These are phyloP conservation scores for Yamadazyma endophytica DNA, from an alignment of 805 yeast species.

Conservation along the genomic window DNA sequence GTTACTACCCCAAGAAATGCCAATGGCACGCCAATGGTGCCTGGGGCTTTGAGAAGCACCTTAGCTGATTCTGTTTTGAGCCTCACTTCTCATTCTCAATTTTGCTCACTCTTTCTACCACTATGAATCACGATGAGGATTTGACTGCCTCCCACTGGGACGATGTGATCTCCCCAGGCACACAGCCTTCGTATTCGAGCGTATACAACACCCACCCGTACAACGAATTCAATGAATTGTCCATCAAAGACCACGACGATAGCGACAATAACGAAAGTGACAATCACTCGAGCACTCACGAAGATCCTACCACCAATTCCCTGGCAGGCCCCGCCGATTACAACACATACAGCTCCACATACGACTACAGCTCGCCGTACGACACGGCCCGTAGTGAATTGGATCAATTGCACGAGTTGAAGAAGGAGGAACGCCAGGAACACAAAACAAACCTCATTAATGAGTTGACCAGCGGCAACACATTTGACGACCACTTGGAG, in stretches of 20 bases:
- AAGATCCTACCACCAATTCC: constrained; percentile 2
- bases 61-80: background rate
- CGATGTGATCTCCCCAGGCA: constrained; percentile 44
- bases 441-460: constrained; percentile 33
- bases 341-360: constrained; percentile 1
- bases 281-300: constrained; percentile 3
- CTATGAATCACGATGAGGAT: constrained; percentile 44
- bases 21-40: background rate
- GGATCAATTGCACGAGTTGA: constrained; percentile 27
- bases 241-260: constrained; percentile 12
- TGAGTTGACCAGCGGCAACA: constrained; percentile 38
- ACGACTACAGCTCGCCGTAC: constrained; percentile 5
- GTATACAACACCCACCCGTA: constrained; percentile 3
- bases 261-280: constrained; percentile 7
- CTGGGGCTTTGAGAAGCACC: background rate
- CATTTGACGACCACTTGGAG: constrained; percentile 26
- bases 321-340: background rate
- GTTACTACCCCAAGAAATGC: too few species aligned
- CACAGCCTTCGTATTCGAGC: constrained; percentile 8
- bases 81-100: background rate
- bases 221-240: constrained; percentile 17
- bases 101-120: too few species aligned
- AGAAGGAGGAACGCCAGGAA: constrained; percentile 29
- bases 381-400: constrained; percentile 11
- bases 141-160: constrained; percentile 60